Evolutionary conservation across 192 early-diverging fungal genomes (phyloP), one percentile per base, ranked within the genome.

Genomic region (Coemansia reversa): DNA sequence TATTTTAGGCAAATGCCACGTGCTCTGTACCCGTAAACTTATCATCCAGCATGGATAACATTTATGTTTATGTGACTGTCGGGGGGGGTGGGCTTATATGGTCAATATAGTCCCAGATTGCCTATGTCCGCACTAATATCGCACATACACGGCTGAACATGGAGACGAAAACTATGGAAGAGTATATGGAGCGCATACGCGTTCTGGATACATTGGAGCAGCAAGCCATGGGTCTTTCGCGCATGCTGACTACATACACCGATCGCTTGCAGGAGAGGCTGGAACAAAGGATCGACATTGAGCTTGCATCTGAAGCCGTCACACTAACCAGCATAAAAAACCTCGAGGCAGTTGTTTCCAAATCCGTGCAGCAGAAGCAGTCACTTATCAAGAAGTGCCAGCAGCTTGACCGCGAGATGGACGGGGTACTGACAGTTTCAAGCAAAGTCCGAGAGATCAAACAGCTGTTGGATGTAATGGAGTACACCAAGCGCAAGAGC

Each of bases 181-280:
- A 72, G 20, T 77, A 77, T 25, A 77, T 77, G 75, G 75, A 77
- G 58, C 75, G 75, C 24, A 77, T 77, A 29, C 61, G 75, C 19
- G 75, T 77, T 30, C 58, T 77, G 22, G 75, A 77, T 52, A 69
- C 69, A 24, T 53, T 77, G 33, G 75, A 77, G 66, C 75, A 77
- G 58, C 75, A 77, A 27, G 69, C 75, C 11, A 77, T 77, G 75
- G 75, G 75, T 22, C 69, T 77, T 2, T 77, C 75, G 54, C 69
- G 75, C 25, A 77, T 77, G 75, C 75, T 77, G 7, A 77, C 70
- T 1, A 77, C 75, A 33, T 77, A 77, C 66, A 77, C 75, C 25
- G 75, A 77, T 32, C 52, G 75, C 23, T 58, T 77, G 35, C 75
- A 77, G 35, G 70, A 81, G 67, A 68, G 71, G 39, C 62, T 70